These are phyloP conservation scores for Paecilomyces variotii DNA, from an alignment of 2,329 filamentous ascomycete genomes.

Conservation along the genomic window DNA sequence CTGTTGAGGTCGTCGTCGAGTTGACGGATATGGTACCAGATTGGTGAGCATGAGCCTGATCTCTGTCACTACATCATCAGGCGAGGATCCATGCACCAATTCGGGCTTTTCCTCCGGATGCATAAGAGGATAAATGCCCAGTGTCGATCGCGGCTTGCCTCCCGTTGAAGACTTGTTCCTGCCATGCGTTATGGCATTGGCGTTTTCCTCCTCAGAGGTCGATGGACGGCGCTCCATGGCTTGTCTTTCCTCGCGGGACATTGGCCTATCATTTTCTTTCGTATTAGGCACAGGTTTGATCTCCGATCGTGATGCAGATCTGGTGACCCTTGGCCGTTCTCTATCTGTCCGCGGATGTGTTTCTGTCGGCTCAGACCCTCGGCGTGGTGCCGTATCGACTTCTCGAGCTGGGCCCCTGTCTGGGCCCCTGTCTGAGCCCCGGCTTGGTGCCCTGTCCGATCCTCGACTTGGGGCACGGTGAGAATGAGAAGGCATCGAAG, in stretches of 20 bases:
- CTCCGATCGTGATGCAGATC: background rate
- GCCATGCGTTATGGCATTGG: slow-evolving; percentile 1
- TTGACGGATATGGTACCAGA: slow-evolving; percentile 23
- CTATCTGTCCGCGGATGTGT: slow-evolving; percentile 2
- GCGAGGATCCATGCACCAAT: slow-evolving; percentile 29
- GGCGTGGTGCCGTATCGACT: background rate
- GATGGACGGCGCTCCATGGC: background rate
- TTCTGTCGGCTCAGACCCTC: slow-evolving; percentile 5
- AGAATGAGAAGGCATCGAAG: slow-evolving; percentile 1
- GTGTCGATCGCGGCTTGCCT: slow-evolving; percentile 25
- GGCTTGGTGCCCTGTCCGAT: background rate
- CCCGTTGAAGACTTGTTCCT: slow-evolving; percentile 17
- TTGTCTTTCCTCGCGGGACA: background rate
- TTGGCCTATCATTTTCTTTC: background rate
- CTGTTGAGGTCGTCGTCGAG: slow-evolving; percentile 19
- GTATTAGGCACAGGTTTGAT: background rate
- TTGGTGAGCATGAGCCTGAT: slow-evolving; percentile 31
- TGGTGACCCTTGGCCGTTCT: background rate
- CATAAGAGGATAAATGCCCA: slow-evolving; percentile 30
- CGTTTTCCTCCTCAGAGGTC: background rate
- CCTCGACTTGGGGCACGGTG: background rate
- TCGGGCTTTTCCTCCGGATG: slow-evolving; percentile 30
- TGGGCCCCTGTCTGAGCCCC: background rate
- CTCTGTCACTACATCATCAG: slow-evolving; percentile 31
- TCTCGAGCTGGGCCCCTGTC: background rate